phyloP scores from a whole-genome alignment of 2,329 filamentous ascomycete genomes.

The Cytospora chrysosperma region DNA sequence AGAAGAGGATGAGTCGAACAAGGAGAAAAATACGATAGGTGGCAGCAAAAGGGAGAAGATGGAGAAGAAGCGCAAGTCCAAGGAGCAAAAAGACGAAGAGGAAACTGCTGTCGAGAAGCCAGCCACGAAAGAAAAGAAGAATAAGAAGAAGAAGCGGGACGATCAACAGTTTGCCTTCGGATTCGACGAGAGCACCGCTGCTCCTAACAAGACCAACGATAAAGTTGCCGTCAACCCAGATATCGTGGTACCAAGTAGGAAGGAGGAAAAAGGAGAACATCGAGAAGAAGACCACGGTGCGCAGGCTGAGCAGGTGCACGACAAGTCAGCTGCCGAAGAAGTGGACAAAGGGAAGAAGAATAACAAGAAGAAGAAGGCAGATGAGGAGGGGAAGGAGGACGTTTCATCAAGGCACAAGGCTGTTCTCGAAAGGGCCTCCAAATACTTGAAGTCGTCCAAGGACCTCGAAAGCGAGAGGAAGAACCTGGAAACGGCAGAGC shows the following conservation, averaged over 20 bases:
- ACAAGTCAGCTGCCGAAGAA: not conserved
- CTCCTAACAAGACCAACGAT: not conserved
- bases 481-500: constrained; percentile 31
- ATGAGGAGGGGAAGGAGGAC: constrained; percentile 23
- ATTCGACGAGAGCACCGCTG: not conserved
- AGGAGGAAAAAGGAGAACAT: not conserved
- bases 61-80: constrained; percentile 32
- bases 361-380: constrained; percentile 11
- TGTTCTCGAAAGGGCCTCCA: constrained; percentile 33
- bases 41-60: constrained; percentile 33
- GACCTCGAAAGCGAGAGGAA: constrained; percentile 34
- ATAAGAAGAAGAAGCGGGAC: constrained; percentile 51
- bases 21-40: constrained; percentile 30
- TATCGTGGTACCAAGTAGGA: not conserved
- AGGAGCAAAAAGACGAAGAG: constrained; percentile 28
- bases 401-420: constrained; percentile 30
- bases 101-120: constrained; percentile 36
- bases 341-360: not conserved
- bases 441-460: constrained; percentile 29
- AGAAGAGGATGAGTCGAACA: constrained; percentile 33
- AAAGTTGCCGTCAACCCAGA: not conserved
- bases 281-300: not conserved
- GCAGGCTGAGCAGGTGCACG: not conserved
- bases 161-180: constrained; percentile 35
- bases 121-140: constrained; percentile 57